Evolutionary conservation across 2,329 filamentous ascomycete genomes (phyloP).

Genomic region (Boeremia exigua): DNA sequence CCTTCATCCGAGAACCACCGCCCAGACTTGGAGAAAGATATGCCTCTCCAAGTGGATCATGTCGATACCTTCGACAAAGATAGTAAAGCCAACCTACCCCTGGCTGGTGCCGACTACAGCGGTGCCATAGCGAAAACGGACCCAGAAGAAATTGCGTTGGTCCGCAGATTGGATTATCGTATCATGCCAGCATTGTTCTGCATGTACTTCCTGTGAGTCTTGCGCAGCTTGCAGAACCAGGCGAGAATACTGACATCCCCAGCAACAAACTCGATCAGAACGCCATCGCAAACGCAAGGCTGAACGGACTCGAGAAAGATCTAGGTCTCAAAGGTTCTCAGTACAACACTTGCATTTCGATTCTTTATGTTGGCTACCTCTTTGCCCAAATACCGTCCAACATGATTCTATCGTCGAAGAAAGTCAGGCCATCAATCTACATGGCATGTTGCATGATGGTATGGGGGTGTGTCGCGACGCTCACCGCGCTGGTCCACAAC

Average conservation of each 20-base stretch:
- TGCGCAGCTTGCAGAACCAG: no score
- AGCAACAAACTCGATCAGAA: conserved; percentile 59
- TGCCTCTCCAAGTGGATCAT: conserved; percentile 26
- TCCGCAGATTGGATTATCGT: conserved; percentile 33
- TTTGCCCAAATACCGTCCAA: conserved; percentile 50
- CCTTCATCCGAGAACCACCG: conserved; percentile 3
- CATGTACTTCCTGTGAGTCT: conserved; percentile 51
- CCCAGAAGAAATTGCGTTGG: conserved; percentile 33
- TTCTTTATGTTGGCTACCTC: conserved; percentile 32
- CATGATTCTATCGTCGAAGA: conserved; percentile 49
- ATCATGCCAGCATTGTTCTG: conserved; percentile 34
- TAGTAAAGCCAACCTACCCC: conserved; percentile 6
- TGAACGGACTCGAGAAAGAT: conserved; percentile 67
- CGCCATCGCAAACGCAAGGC: conserved; percentile 68
- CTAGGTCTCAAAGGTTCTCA: conserved; percentile 29
- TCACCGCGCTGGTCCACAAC: conserved; percentile 35
- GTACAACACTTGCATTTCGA: conserved; percentile 51
- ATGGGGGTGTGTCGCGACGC: conserved; percentile 42
- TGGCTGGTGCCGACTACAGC: conserved; percentile 25
- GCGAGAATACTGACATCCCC: background rate
- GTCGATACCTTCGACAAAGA: conserved; percentile 25
- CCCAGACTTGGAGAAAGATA: conserved; percentile 25
- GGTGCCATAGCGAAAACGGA: conserved; percentile 33
- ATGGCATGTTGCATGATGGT: conserved; percentile 39
- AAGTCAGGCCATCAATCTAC: conserved; percentile 40